Base-by-base conservation (phyloP, 805 yeast species). In the Ogataea dorogensis region DNA sequence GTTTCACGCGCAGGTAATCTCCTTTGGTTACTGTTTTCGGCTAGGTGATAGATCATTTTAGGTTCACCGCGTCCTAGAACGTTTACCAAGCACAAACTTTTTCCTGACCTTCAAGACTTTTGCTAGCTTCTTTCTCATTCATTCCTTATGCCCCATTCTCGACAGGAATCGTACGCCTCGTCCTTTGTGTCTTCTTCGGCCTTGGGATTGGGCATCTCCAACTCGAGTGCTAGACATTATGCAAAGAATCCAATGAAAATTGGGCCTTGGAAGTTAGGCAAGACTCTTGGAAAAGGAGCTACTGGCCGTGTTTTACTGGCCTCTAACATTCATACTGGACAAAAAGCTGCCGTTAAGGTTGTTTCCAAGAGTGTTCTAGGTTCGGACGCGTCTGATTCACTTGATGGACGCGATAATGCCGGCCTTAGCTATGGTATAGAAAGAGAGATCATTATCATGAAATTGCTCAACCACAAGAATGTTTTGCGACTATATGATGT, bases 221-320 rank as follows among this genome's bases (percentile, higher is more conserved):
- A 44, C 31, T 28, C 40, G 21, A 33, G 50, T 28, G 32, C 38
- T 13, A 40, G 42, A 17, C 31, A 55, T 15, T 45, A 47, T 19
- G 42, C 62, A 33, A 52, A 47, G 26, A 55, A 55, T 38, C 79
- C 79, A 14, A 68, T 68, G 25, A 57, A 58, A 39, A 53, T 93
- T 28, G 98, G 98, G 2, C 97, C 98, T 2, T 93, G 98, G 98
- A 85, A 87, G 56, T 68, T 93, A 23, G 98, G 98, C 18, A 75
- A 91, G 48, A 93, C 98, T 2, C 67, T 93, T 33, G 98, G 98
- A 16, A 73, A 94, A 41, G 98, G 98, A n/a, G 84, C 95, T 10
- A 86, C 96, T 1, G 98, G 98, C 16, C 75, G 97, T 44, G 98
- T 93, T 12, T 70, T 96, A 42, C 70, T 93, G 38, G 98, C 98